A percentile compares a stretch with the other conserved stretches of the same genome.
phyloP scores from a whole-genome alignment of 2,329 filamentous ascomycete species.

The Botryotinia globosa region DNA sequence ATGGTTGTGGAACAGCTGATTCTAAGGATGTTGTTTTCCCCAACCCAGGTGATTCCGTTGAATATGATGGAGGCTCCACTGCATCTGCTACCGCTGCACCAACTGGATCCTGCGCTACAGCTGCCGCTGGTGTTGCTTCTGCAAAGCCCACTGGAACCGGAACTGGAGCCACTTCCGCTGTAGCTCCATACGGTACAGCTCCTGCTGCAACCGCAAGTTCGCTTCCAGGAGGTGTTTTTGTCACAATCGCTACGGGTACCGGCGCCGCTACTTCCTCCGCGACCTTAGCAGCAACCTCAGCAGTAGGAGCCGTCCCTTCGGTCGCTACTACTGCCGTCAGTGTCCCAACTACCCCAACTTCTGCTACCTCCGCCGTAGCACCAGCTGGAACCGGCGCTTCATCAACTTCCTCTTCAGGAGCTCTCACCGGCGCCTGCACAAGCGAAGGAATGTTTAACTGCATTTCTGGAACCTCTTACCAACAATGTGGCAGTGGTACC shows the following conservation, averaged over 20 bases:
- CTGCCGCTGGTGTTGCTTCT: conserved; percentile 35
- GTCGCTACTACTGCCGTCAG: conserved; percentile 20
- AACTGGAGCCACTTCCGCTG: conserved; percentile 22
- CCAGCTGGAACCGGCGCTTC: conserved; percentile 27
- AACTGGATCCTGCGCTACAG: conserved; percentile 24
- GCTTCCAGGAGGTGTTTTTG: conserved; percentile 13
- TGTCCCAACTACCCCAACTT: conserved; percentile 19
- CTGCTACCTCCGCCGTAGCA: conserved; percentile 19
- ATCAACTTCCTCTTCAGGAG: conserved; percentile 22
- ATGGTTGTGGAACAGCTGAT: conserved; percentile 55
- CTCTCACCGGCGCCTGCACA: conserved; percentile 44
- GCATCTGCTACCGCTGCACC: conserved; percentile 31
- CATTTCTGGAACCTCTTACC: conserved; percentile 49
- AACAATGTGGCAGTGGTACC: conserved; percentile 52
- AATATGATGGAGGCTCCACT: conserved; percentile 44
- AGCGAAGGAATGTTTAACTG: conserved; percentile 55
- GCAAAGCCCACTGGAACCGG: background rate
- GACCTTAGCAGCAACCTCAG: conserved; percentile 21
- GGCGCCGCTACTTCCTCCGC: conserved; percentile 18
- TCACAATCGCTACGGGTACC: conserved; percentile 3
- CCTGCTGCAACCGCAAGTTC: conserved; percentile 18
- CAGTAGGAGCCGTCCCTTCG: conserved; percentile 21
- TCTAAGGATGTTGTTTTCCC: conserved; percentile 63
- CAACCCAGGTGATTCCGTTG: conserved; percentile 59
- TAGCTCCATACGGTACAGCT: conserved; percentile 21